Evolutionary conservation across 2,329 filamentous ascomycete species (phyloP).

Genomic region (Ophiostoma piceae): DNA sequence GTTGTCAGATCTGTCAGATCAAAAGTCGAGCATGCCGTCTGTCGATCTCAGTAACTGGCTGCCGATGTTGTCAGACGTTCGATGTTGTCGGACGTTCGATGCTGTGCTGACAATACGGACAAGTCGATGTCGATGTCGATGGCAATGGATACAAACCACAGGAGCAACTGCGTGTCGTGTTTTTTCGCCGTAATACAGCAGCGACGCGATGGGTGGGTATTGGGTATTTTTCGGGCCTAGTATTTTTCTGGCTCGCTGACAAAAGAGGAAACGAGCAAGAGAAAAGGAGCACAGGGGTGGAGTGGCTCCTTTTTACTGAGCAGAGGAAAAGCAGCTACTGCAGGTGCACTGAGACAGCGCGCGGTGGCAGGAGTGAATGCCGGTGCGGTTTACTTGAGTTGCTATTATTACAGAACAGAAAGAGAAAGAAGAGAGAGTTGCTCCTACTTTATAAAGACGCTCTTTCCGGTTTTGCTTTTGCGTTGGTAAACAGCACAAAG

Average conservation of each 20-base stretch:
- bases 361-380: neutral
- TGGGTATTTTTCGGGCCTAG: neutral
- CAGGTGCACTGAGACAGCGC: constrained; percentile 3
- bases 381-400: neutral
- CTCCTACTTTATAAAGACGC: too few relatives aligned
- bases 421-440: too few relatives aligned
- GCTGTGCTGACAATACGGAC: neutral
- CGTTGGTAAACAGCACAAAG: neutral
- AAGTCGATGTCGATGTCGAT: constrained; percentile 2
- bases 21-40: too few relatives aligned
- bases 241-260: constrained; percentile 8
- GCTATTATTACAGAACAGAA: too few relatives aligned
- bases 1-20: too few relatives aligned
- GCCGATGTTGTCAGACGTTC: too few relatives aligned
- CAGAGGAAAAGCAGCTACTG: neutral
- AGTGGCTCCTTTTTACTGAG: too few relatives aligned
- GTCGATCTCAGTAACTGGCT: too few relatives aligned
- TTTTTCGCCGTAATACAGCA: constrained; percentile 8
- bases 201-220: constrained; percentile 16
- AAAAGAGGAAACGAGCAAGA: constrained; percentile 6
- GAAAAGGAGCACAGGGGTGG: neutral
- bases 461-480: too few relatives aligned
- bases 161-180: constrained; percentile 8
- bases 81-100: neutral
- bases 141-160: neutral